Percentiles rank a stretch among this genome's conserved stretches.
phyloP scores from a whole-genome alignment of 495 filamentous ascomycete genomes.

The Baudoinia panamericana region DNA sequence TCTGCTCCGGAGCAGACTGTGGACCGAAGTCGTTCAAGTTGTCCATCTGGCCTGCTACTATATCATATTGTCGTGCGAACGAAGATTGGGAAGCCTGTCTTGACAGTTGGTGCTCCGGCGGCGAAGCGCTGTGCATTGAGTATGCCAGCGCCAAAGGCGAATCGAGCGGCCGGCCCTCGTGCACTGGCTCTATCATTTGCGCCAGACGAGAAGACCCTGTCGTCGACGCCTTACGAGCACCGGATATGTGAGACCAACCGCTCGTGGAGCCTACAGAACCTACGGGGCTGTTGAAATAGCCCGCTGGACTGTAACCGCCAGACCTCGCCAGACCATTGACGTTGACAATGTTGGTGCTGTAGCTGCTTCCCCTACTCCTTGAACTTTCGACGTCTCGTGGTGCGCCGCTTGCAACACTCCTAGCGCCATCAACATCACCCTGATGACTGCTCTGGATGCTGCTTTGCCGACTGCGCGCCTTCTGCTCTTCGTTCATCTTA shows the following conservation, averaged over 20 bases:
- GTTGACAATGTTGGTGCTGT: constrained; percentile 52
- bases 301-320: constrained; percentile 53
- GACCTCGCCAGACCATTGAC: constrained; percentile 51
- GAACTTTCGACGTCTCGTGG: background rate
- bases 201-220: constrained; percentile 32
- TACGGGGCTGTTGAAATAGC: constrained; percentile 12
- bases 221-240: constrained; percentile 6
- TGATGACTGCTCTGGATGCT: constrained; percentile 29
- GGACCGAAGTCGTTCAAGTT: constrained; percentile 6
- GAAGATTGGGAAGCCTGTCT: constrained; percentile 9
- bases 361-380: constrained; percentile 11
- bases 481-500: constrained; percentile 65
- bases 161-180: constrained; percentile 34
- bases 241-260: constrained; percentile 12
- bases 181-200: constrained; percentile 39
- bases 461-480: constrained; percentile 49
- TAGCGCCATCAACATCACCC: background rate
- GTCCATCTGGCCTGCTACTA: constrained; percentile 13
- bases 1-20: constrained; percentile 10
- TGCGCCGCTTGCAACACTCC: background rate
- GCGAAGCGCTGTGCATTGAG: constrained; percentile 1
- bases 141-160: constrained; percentile 17
- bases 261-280: constrained; percentile 13
- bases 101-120: background rate
- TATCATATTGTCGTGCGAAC: constrained; percentile 17